phyloP scores from a whole-genome alignment of 2,329 filamentous ascomycete species.

The Ilyonectria robusta region DNA sequence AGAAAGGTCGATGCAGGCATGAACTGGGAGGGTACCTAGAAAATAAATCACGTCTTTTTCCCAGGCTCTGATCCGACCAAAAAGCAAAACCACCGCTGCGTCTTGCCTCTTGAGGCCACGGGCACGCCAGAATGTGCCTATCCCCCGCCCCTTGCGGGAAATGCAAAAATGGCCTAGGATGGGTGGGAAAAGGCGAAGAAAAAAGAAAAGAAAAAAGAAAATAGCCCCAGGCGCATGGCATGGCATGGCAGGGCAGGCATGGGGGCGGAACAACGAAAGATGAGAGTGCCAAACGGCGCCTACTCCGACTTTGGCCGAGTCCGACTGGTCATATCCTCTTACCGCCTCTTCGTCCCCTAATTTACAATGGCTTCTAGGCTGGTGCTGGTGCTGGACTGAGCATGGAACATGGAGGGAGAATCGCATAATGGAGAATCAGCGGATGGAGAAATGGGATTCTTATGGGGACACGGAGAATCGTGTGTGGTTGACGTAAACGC shows the following conservation, averaged over 20 bases:
- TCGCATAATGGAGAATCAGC: background rate
- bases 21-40: constrained; percentile 3
- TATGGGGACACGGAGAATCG: background rate
- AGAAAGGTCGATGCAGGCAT: background rate
- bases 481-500: background rate
- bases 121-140: constrained; percentile 5
- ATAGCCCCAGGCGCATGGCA: constrained; percentile 15
- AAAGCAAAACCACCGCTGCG: constrained; percentile 37
- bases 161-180: constrained; percentile 9
- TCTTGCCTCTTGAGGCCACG: constrained; percentile 27
- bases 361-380: background rate
- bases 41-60: constrained; percentile 36
- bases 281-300: constrained; percentile 11
- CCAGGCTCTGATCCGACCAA: constrained; percentile 39
- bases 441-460: background rate
- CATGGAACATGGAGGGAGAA: background rate
- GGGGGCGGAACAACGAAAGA: constrained; percentile 9
- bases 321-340: constrained; percentile 31
- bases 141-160: constrained; percentile 1
- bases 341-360: constrained; percentile 26
- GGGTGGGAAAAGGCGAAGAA: constrained; percentile 2
- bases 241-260: constrained; percentile 23
- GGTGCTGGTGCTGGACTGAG: background rate
- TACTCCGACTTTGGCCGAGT: constrained; percentile 46
- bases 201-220: constrained; percentile 6